phyloP scores from a whole-genome alignment of 768 basidiomycete genomes.

The Leccinellum albellum region DNA sequence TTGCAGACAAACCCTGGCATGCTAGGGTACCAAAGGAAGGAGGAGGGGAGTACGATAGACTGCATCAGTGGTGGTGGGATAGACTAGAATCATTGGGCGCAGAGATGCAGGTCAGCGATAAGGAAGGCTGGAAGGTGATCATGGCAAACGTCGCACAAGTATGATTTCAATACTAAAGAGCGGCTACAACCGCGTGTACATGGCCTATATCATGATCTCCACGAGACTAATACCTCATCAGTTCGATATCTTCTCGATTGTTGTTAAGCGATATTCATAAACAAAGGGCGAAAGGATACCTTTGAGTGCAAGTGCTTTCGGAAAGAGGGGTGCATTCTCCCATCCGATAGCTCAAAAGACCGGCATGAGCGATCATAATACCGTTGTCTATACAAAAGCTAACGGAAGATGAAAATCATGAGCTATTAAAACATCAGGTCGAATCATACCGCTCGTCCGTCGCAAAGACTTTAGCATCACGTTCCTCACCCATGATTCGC shows the following conservation, averaged over 20 bases:
- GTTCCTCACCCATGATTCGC: slow-evolving; percentile 92
- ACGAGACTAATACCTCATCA: slow-evolving; percentile 88
- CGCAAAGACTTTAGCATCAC: slow-evolving; percentile 86
- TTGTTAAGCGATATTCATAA: slow-evolving; percentile 7
- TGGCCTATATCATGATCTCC: slow-evolving; percentile 48
- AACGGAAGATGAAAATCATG: slow-evolving; percentile 1
- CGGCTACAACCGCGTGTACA: neutral
- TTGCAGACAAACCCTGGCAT: slow-evolving; percentile 85
- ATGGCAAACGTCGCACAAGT: slow-evolving; percentile 42
- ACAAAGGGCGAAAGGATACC: slow-evolving; percentile 38
- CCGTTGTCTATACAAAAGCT: slow-evolving; percentile 99
- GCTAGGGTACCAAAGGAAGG: slow-evolving; percentile 40
- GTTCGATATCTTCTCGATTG: slow-evolving; percentile 72
- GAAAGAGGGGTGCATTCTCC: slow-evolving; percentile 72
- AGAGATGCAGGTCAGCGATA: slow-evolving; percentile 43
- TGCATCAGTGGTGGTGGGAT: slow-evolving; percentile 82
- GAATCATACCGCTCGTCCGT: slow-evolving; percentile 83
- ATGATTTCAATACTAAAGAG: neutral
- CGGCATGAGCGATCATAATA: slow-evolving; percentile 99
- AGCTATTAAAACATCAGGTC: neutral
- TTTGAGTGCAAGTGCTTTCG: slow-evolving; percentile 88
- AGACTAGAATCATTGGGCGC: slow-evolving; percentile 42
- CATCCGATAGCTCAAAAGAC: slow-evolving; percentile 88
- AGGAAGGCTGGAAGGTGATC: slow-evolving; percentile 49
- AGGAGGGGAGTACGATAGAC: slow-evolving; percentile 48